Evolutionary conservation across 352 stramenopile species (phyloP).

Genomic region (Globisporangium irregulare): DNA sequence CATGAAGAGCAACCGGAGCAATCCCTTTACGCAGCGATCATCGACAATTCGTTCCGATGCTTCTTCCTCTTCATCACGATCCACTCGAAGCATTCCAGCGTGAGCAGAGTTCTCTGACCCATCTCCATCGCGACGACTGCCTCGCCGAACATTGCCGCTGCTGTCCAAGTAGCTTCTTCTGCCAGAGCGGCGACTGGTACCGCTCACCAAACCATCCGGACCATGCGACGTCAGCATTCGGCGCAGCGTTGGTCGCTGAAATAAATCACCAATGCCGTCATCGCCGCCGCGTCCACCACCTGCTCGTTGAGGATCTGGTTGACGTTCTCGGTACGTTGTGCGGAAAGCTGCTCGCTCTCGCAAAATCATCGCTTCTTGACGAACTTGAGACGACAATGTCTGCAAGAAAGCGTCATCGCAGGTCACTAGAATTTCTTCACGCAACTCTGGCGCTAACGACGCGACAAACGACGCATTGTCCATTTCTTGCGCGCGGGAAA

Average conservation of each 20-base stretch:
- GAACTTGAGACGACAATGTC: constrained; percentile 92
- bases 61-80: constrained; percentile 69
- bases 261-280: constrained; percentile 60
- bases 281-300: constrained; percentile 29
- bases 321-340: constrained; percentile 60
- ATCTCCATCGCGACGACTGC: constrained; percentile 38
- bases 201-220: constrained; percentile 35
- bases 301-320: constrained; percentile 26
- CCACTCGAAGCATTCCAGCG: constrained; percentile 67
- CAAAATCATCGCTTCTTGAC: constrained; percentile 94
- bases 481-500: constrained; percentile 96
- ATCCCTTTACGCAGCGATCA: constrained; percentile 54
- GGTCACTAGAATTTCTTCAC: constrained; percentile 96
- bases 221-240: constrained; percentile 81
- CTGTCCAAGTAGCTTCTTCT: constrained; percentile 41
- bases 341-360: constrained; percentile 90
- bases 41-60: constrained; percentile 61
- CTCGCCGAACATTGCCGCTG: constrained; percentile 25
- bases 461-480: constrained; percentile 98
- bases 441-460: constrained; percentile 93
- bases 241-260: constrained; percentile 69
- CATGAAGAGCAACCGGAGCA: constrained; percentile 81
- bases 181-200: constrained; percentile 35
- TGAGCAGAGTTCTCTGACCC: constrained; percentile 25
- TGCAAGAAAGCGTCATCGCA: constrained; percentile 95